A percentile compares a stretch with the other conserved stretches of the same genome.
These are phyloP conservation scores for Ophiobolus disseminans DNA, from an alignment of 2,329 filamentous ascomycete genomes.

Conservation along the genomic window DNA sequence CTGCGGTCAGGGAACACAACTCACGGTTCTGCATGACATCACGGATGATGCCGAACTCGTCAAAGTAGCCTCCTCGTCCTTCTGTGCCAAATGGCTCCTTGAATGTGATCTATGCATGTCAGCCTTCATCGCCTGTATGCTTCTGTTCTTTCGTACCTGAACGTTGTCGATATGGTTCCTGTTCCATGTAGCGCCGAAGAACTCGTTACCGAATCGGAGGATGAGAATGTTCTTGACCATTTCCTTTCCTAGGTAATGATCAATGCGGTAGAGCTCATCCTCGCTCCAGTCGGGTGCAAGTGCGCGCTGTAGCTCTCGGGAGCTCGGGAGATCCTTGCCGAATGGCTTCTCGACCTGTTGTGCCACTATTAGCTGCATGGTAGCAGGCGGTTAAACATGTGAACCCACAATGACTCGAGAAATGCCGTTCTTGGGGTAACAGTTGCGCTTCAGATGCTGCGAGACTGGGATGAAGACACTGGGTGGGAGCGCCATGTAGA, in stretches of 20 bases:
- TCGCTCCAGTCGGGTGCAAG: slow-evolving; percentile 98
- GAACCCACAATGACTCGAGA: slow-evolving; percentile 85
- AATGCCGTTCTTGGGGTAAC: slow-evolving; percentile 90
- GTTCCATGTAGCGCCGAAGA: slow-evolving; percentile 99
- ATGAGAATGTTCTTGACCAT: slow-evolving; percentile 99
- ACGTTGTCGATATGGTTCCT: slow-evolving; percentile 99
- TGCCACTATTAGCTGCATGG: slow-evolving; percentile 20
- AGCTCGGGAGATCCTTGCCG: slow-evolving; percentile 94
- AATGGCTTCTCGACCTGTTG: slow-evolving; percentile 96
- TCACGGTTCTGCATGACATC: slow-evolving; percentile 98
- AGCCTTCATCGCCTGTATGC: slow-evolving; percentile 4
- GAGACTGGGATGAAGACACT: slow-evolving; percentile 98
- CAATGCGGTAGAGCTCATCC: slow-evolving; percentile 98
- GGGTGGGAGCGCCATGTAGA: slow-evolving; percentile 98
- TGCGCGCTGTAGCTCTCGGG: slow-evolving; percentile 91
- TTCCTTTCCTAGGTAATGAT: slow-evolving; percentile 99
- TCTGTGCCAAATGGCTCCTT: slow-evolving; percentile 99
- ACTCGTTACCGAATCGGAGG: slow-evolving; percentile 96
- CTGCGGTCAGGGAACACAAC: slow-evolving; percentile 29
- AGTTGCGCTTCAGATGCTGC: slow-evolving; percentile 95
- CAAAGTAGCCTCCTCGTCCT: slow-evolving; percentile 97
- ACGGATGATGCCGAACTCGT: slow-evolving; percentile 98
- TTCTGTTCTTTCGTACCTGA: slow-evolving; percentile 62
- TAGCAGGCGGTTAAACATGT: slow-evolving; percentile 6
- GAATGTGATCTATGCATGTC: slow-evolving; percentile 77